Evolutionary conservation across 345 rosid species (phyloP).

Genomic region (Melaleuca alternifolia): DNA sequence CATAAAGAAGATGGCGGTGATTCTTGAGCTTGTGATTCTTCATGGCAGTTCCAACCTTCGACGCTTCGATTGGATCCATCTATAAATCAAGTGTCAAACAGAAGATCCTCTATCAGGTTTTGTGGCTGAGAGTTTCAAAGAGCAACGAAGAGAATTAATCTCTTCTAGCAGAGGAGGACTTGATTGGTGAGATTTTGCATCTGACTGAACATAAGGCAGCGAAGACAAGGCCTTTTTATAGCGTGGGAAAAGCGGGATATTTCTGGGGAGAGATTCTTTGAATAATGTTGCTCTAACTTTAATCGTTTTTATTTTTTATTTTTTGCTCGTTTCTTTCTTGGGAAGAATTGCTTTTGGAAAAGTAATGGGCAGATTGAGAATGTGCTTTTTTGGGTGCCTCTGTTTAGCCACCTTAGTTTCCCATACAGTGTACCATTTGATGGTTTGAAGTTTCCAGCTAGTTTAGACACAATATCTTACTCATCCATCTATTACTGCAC

Average conservation of each 20-base stretch:
- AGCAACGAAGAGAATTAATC: not conserved
- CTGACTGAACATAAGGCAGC: constrained; percentile 7
- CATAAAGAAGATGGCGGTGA: not conserved
- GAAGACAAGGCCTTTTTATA: constrained; percentile 12
- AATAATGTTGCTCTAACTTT: not conserved
- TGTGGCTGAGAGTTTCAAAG: not conserved
- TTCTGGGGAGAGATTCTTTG: not conserved
- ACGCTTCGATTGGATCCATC: not conserved
- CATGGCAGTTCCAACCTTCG: constrained; percentile 5
- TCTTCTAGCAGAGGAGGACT: not conserved
- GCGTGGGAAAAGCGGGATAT: not conserved
- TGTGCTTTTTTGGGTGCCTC: not conserved
- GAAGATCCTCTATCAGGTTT: not conserved
- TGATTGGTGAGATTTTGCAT: not conserved
- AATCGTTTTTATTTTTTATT: not conserved
- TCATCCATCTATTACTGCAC: not conserved
- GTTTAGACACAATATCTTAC: not conserved
- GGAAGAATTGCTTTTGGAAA: constrained; percentile 4
- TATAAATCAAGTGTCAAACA: not conserved
- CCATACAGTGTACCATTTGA: not conserved
- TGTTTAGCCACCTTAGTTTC: not conserved
- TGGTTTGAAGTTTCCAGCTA: not conserved
- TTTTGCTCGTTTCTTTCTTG: not conserved
- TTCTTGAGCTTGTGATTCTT: constrained; percentile 9
- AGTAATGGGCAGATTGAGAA: constrained; percentile 9